Percentiles rank a stretch among this genome's conserved stretches.
phyloP scores from a whole-genome alignment of 2,329 filamentous ascomycete species.

The Dissoconium aciculare region DNA sequence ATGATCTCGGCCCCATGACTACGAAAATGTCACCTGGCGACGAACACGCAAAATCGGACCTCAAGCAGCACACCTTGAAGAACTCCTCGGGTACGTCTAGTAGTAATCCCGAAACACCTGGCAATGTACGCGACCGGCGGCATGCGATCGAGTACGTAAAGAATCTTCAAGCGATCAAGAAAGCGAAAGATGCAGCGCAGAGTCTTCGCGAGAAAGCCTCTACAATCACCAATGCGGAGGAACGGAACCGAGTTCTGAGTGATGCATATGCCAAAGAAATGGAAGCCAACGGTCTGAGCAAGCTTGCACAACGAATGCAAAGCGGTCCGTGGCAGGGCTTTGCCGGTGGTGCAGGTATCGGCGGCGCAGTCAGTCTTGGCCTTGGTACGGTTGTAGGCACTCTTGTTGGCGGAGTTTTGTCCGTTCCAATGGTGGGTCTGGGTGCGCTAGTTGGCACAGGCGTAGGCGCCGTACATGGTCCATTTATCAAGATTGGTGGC shows the following conservation, averaged over 20 bases:
- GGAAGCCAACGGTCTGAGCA: conserved; percentile 17
- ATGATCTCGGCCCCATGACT: too few relatives aligned
- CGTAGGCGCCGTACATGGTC: conserved; percentile 29
- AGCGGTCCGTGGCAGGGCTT: conserved; percentile 28
- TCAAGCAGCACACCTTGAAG: too few relatives aligned
- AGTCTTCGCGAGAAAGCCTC: conserved; percentile 13
- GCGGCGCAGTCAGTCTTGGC: conserved; percentile 27
- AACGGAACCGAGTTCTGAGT: conserved; percentile 17
- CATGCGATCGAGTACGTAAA: neutral
- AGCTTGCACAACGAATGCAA: conserved; percentile 16
- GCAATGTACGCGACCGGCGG: conserved; percentile 1
- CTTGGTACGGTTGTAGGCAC: conserved; percentile 30
- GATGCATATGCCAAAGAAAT: conserved; percentile 22
- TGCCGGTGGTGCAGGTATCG: conserved; percentile 29
- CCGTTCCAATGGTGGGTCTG: conserved; percentile 27
- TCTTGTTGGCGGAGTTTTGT: conserved; percentile 26
- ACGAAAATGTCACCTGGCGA: too few relatives aligned
- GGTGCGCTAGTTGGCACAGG: conserved; percentile 26
- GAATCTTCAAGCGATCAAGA: conserved; percentile 3
- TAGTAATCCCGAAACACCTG: too few relatives aligned
- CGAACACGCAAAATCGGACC: too few relatives aligned
- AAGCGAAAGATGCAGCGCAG: conserved; percentile 2
- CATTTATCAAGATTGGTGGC: conserved; percentile 26
- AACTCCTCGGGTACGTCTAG: too few relatives aligned
- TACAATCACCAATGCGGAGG: conserved; percentile 12